Evolutionary conservation across 1,139 yeast genomes (phyloP).

Genomic region (Torulaspora pretoriensis): DNA sequence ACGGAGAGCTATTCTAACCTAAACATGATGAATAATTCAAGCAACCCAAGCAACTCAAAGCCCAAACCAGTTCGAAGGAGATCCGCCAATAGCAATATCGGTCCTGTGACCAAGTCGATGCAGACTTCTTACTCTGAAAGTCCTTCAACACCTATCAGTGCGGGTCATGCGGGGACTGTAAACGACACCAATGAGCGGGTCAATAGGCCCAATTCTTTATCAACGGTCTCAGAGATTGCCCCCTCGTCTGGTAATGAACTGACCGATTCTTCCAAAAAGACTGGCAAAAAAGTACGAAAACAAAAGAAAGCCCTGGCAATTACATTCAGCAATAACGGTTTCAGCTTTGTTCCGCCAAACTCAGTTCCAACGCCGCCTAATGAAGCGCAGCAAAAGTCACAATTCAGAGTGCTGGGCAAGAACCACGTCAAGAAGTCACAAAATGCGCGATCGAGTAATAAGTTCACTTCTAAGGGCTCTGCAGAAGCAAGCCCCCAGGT

Average conservation of each 20-base stretch:
- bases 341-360: constrained; percentile 9
- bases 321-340: constrained; percentile 9
- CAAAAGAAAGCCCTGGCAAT: constrained; percentile 21
- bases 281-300: constrained; percentile 16
- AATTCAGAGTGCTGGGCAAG: constrained; percentile 2
- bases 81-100: constrained; percentile 26
- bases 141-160: constrained; percentile 33
- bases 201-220: constrained; percentile 17
- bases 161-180: constrained; percentile 15
- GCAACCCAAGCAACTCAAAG: not conserved
- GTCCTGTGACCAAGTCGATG: constrained; percentile 16
- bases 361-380: constrained; percentile 12
- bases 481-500: constrained; percentile 11
- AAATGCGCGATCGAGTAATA: not conserved
- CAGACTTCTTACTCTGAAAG: constrained; percentile 7
- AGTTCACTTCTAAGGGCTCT: constrained; percentile 5
- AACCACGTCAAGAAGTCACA: constrained; percentile 5
- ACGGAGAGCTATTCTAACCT: constrained; percentile 17
- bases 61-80: constrained; percentile 33
- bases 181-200: constrained; percentile 24
- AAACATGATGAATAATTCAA: constrained; percentile 12
- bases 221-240: constrained; percentile 21
- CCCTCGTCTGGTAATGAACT: constrained; percentile 7
- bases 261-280: constrained; percentile 8
- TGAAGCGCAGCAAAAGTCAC: constrained; percentile 9